Conservation (phyloP, 371 early-diverging fungal species). For the Actinomucor elegans region DNA sequence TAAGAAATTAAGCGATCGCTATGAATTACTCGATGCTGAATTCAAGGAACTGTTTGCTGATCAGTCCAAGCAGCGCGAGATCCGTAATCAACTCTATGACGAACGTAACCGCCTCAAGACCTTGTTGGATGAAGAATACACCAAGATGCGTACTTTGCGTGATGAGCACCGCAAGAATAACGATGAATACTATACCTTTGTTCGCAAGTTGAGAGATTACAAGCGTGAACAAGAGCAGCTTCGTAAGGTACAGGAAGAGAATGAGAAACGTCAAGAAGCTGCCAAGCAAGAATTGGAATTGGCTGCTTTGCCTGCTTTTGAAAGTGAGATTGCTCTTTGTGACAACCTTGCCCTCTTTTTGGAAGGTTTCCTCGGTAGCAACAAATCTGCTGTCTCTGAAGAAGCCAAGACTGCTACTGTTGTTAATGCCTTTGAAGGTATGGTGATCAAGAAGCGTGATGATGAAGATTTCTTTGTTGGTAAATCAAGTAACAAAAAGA, state of each 20-base stretch:
- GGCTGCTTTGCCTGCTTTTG: slow-evolving; percentile 89
- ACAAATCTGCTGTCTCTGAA: slow-evolving; percentile 27
- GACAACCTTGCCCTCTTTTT: slow-evolving; percentile 77
- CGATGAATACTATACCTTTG: slow-evolving; percentile 74
- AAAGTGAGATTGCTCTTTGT: slow-evolving; percentile 82
- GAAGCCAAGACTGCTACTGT: slow-evolving; percentile 15
- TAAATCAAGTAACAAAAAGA: slow-evolving; percentile 48
- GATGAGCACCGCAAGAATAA: slow-evolving; percentile 74
- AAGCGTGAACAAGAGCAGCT: slow-evolving; percentile 64
- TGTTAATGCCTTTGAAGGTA: slow-evolving; percentile 58
- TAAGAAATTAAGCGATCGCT: slow-evolving; percentile 65
- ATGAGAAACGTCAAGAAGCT: slow-evolving; percentile 59
- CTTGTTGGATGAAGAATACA: slow-evolving; percentile 72
- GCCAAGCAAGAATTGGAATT: slow-evolving; percentile 78
- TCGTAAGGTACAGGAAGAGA: slow-evolving; percentile 69
- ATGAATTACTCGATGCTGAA: slow-evolving; percentile 67
- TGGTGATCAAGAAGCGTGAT: slow-evolving; percentile 68
- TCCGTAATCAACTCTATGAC: slow-evolving; percentile 71
- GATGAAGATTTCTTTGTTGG: slow-evolving; percentile 79
- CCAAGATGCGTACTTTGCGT: slow-evolving; percentile 64
- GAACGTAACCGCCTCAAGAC: slow-evolving; percentile 75
- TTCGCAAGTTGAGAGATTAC: slow-evolving; percentile 75
- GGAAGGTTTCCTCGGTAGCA: slow-evolving; percentile 33
- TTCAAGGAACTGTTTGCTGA: slow-evolving; percentile 65
- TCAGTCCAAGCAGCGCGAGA: slow-evolving; percentile 60